Evolutionary conservation across 306 rosid genomes (phyloP), one percentile per base, ranked within the genome.

Genomic region (Pyrus communis): DNA sequence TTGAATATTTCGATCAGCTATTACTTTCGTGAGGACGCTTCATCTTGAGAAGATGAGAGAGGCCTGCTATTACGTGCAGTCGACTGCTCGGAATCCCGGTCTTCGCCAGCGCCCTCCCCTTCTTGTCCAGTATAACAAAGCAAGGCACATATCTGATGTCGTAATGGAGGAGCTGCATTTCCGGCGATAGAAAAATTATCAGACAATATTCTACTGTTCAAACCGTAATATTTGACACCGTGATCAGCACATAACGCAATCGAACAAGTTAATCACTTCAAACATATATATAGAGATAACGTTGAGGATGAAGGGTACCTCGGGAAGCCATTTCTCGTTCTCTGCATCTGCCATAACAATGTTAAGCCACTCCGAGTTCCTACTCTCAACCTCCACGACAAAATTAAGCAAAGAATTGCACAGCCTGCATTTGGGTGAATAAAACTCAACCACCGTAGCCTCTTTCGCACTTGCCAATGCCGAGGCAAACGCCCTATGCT

Each of bases 321-420:
- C 90, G 45, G 98, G 97, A 3, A 93, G 84, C 98, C 98, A 94
- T 70, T 85, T 90, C 19, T 88, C 83, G 71, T 91, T 94, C 87
- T 94, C 98, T 25, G 97, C 96, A 78, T 94, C 97, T 13, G 93
- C 98, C 98, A 91, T 87, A 22, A 91, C 96, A 75, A 94, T 74
- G 83, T 73, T 88, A 69, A 91, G 91, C 98, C 98, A 89, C 10
- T 86, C 83, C 75, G 84, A 79, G 70, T 94, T 91, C 75, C 96
- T 81, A 61, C 83, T 55, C 77, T 91, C 96, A 33, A 87, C 78
- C 80, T 94, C 95, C 43, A 80, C 49, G 18, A 91, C 93, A 79
- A 83, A 88, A 42, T 69, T 76, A 2, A 89, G 81, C 59, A 94
- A 75, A 3, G 98, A 91, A 82, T 80, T 90, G 82, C 98, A 94